phyloP scores from a whole-genome alignment of 495 filamentous ascomycete genomes.

The Daldinia caldariorum region DNA sequence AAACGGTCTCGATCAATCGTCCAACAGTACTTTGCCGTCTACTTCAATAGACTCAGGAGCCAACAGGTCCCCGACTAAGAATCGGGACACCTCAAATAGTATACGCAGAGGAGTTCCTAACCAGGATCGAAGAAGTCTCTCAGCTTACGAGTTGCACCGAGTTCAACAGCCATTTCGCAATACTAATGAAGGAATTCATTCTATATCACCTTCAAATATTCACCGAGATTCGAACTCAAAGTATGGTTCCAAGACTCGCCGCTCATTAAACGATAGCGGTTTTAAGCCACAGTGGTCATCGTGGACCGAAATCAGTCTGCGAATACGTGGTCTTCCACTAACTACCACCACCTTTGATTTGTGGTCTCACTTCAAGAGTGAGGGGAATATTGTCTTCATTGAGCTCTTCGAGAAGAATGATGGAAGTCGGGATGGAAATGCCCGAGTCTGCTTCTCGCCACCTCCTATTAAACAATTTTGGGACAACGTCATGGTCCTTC shows the following conservation, averaged over 20 bases:
- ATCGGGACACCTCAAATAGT: background rate
- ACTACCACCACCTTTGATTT: slow-evolving; percentile 44
- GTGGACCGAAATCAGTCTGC: slow-evolving; percentile 38
- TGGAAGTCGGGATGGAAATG: slow-evolving; percentile 24
- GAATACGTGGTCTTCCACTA: slow-evolving; percentile 41
- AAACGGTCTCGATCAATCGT: background rate
- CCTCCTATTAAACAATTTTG: slow-evolving; percentile 46
- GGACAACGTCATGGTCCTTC: slow-evolving; percentile 25
- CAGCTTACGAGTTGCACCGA: background rate
- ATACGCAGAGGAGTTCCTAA: background rate
- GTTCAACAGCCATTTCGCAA: background rate
- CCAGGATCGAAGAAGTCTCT: background rate
- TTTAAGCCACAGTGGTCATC: slow-evolving; percentile 43
- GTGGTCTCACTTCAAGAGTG: slow-evolving; percentile 33
- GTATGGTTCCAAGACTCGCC: background rate
- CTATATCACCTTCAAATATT: background rate
- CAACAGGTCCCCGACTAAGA: background rate
- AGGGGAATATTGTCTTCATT: slow-evolving; percentile 49
- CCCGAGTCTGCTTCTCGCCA: slow-evolving; percentile 51
- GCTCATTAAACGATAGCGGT: slow-evolving; percentile 11
- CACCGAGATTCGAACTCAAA: background rate
- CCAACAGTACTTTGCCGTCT: background rate
- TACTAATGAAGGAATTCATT: background rate
- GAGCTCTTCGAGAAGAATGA: slow-evolving; percentile 46
- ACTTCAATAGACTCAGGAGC: background rate